Evolutionary conservation across 805 yeast genomes (phyloP).

Genomic region (Schizosaccharomyces octosporus): DNA sequence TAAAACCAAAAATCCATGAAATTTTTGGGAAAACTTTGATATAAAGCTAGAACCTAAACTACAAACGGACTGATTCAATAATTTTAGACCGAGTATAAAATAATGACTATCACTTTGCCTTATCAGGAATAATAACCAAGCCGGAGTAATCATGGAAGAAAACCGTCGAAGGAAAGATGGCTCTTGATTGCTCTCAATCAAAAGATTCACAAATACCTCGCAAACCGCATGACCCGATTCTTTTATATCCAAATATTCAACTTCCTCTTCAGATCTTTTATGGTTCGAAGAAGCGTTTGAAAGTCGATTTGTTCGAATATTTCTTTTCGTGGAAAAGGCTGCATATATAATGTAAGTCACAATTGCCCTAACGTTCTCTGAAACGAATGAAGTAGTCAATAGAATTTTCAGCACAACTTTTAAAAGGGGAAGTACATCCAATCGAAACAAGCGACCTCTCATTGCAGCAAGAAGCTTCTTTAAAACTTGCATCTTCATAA

Average conservation of each 20-base stretch:
- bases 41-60: slow-evolving; percentile 24
- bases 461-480: slow-evolving; percentile 26
- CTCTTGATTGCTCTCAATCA: slow-evolving; percentile 19
- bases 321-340: slow-evolving; percentile 10
- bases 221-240: background rate
- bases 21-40: slow-evolving; percentile 18
- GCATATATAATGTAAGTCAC: slow-evolving; percentile 29
- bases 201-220: slow-evolving; percentile 14
- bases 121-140: slow-evolving; percentile 33
- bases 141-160: slow-evolving; percentile 4
- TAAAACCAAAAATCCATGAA: slow-evolving; percentile 2
- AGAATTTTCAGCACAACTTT: slow-evolving; percentile 19
- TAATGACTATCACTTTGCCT: slow-evolving; percentile 18
- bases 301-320: background rate
- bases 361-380: slow-evolving; percentile 29
- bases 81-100: slow-evolving; percentile 15
- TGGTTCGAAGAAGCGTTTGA: background rate
- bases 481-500: slow-evolving; percentile 26
- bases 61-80: slow-evolving; percentile 27
- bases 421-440: slow-evolving; percentile 17
- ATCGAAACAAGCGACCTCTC: slow-evolving; percentile 19
- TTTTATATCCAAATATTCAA: background rate
- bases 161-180: slow-evolving; percentile 15
- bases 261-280: background rate
- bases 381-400: slow-evolving; percentile 24